Evolutionary conservation across 805 yeast species (phyloP).

Genomic region (Candida verbasci): DNA sequence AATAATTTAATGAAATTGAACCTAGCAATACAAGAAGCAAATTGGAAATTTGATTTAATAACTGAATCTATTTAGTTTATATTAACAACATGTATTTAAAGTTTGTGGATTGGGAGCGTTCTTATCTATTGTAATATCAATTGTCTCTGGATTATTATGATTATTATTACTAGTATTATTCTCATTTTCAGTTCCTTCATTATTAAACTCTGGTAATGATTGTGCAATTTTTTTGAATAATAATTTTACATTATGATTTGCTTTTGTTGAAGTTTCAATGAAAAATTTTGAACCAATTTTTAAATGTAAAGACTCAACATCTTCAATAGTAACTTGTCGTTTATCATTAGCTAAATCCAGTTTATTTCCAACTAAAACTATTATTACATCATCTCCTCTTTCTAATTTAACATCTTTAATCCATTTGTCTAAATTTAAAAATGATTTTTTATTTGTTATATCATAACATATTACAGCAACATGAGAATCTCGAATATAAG

Average conservation of each 20-base stretch:
- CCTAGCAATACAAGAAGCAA: neutral
- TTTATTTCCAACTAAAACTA: slow-evolving; percentile 91
- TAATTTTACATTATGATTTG: slow-evolving; percentile 88
- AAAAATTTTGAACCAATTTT: slow-evolving; percentile 71
- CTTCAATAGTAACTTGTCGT: slow-evolving; percentile 77
- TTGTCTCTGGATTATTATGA: slow-evolving; percentile 28
- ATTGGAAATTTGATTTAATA: neutral
- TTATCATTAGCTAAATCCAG: slow-evolving; percentile 67
- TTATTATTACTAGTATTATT: slow-evolving; percentile 12
- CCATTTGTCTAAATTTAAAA: slow-evolving; percentile 85
- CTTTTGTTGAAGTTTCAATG: slow-evolving; percentile 92
- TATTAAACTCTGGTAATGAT: slow-evolving; percentile 73
- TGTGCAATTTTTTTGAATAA: slow-evolving; percentile 89
- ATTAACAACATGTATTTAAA: slow-evolving; percentile 17
- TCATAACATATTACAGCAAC: slow-evolving; percentile 98
- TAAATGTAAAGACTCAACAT: slow-evolving; percentile 75
- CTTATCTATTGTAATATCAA: slow-evolving; percentile 34
- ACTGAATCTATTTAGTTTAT: neutral
- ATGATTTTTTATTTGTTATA: slow-evolving; percentile 80
- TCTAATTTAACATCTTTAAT: slow-evolving; percentile 91
- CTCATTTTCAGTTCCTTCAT: slow-evolving; percentile 8
- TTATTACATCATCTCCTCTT: slow-evolving; percentile 84
- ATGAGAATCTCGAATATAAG: slow-evolving; percentile 91
- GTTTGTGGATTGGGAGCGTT: slow-evolving; percentile 9
- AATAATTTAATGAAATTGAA: neutral